Evolutionary conservation across 2,329 filamentous ascomycete genomes (phyloP), one percentile per base, ranked within the genome.

Genomic region (Nothophaeocryptopus gaeumannii): DNA sequence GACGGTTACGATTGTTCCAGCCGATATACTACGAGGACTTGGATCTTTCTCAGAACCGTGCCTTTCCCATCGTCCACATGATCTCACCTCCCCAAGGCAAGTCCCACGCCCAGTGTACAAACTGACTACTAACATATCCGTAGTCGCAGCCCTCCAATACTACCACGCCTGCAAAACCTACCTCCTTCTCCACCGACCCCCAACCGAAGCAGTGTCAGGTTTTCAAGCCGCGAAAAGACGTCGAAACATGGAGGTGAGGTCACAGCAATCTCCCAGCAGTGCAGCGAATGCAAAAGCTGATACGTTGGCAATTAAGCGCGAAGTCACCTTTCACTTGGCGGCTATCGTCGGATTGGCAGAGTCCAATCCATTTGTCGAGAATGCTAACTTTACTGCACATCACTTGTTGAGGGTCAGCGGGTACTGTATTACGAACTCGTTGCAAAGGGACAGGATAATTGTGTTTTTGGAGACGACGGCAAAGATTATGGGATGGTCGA

Each of bases 141-240:
- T 15, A 61, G 68, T 68, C n/a, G 58, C 67, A 39, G 67, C 67
- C 8, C 38, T 68, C 7, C 67, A 69, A 46, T 69, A 69, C 46
- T 70, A 65, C 35, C 62, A 70, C 40, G 60, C 67, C 16, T 63
- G 66, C 11, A 66, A 65, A 40, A 63, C 67, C 26, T 58, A 68
- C 5, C 49, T 61, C 2, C 43, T 50, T 5, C 48, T 58, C 13
- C 47, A 57, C 37, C 47, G 50, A 32, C 56, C 58, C 11, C 44
- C 48, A 2, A 35, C 36, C 29, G 47, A 46, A 36, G 12, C 41
- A 26, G 42, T 50, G 5, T 45, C 52, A 33, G 60, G 56, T 8
- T 62, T 62, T 13, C 38, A 52, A 12, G 55, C 56, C 9, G 53
- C 52, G 2, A 60, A 55, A 26, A 38, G 51, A 29, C 47, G 53